Percentiles rank a stretch among this genome's conserved stretches.
Conservation (phyloP, 495 filamentous ascomycete genomes). For the Parathielavia appendiculata region DNA sequence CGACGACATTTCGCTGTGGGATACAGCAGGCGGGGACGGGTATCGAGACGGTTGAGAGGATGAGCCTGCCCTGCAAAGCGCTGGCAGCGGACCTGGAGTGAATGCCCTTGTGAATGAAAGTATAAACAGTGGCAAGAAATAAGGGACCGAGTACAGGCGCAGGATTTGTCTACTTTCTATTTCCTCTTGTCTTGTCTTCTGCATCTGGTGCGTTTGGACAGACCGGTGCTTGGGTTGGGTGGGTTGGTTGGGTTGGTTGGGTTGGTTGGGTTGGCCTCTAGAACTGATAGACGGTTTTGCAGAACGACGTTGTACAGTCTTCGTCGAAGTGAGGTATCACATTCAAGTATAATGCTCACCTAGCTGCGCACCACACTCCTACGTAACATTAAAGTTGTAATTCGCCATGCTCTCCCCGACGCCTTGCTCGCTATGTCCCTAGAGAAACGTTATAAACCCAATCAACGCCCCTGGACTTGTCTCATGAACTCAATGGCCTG, state of each 20-base stretch:
- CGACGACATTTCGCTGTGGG: constrained; percentile 59
- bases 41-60: constrained; percentile 37
- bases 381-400: neutral
- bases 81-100: neutral
- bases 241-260: neutral
- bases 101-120: neutral
- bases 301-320: neutral
- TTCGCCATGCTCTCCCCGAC: neutral
- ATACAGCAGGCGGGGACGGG: constrained; percentile 38
- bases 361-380: neutral
- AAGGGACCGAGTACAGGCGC: neutral
- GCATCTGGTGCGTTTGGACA: constrained; percentile 6
- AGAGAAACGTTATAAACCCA: neutral
- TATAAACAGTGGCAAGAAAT: neutral
- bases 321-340: neutral
- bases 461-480: constrained; percentile 38
- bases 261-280: neutral
- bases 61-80: constrained; percentile 5
- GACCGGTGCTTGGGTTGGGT: neutral
- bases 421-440: neutral
- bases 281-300: neutral
- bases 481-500: constrained; percentile 68
- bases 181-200: neutral
- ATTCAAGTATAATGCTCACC: neutral
- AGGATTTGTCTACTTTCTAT: neutral